Evolutionary conservation across 805 yeast genomes (phyloP).

Genomic region (Kodamaea hsintzibuensis): DNA sequence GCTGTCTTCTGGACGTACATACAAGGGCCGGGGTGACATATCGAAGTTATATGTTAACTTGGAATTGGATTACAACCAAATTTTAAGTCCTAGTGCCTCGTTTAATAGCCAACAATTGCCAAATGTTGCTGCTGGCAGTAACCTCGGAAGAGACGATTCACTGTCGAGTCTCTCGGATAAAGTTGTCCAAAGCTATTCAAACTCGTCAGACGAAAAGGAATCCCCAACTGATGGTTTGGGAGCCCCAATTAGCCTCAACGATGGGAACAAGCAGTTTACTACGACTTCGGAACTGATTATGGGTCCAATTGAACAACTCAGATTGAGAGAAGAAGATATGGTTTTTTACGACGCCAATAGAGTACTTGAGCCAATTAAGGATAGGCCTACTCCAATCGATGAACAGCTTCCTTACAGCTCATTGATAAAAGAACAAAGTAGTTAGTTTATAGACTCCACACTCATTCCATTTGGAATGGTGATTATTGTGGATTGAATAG

Average conservation of each 20-base stretch:
- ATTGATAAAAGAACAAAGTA: not conserved
- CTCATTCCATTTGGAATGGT: not conserved
- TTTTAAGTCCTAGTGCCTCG: slow-evolving; percentile 9
- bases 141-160: not conserved
- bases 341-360: not conserved
- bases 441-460: not conserved
- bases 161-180: not conserved
- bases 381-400: slow-evolving; percentile 29
- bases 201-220: not conserved
- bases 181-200: not conserved
- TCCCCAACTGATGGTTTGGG: slow-evolving; percentile 4
- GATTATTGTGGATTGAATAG: not conserved
- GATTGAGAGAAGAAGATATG: slow-evolving; percentile 6
- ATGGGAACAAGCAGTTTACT: not conserved
- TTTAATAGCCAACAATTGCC: slow-evolving; percentile 7
- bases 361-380: slow-evolving; percentile 12
- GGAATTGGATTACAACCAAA: slow-evolving; percentile 13
- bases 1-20: slow-evolving; percentile 18
- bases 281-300: not conserved
- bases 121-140: slow-evolving; percentile 8
- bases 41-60: slow-evolving; percentile 29
- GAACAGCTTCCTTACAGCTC: slow-evolving; percentile 11
- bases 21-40: slow-evolving; percentile 40
- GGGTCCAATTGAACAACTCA: slow-evolving; percentile 8
- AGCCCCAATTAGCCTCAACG: slow-evolving; percentile 4